Evolutionary conservation across 164 flowering plant species (phyloP).

Genomic region (Annona squamosa): DNA sequence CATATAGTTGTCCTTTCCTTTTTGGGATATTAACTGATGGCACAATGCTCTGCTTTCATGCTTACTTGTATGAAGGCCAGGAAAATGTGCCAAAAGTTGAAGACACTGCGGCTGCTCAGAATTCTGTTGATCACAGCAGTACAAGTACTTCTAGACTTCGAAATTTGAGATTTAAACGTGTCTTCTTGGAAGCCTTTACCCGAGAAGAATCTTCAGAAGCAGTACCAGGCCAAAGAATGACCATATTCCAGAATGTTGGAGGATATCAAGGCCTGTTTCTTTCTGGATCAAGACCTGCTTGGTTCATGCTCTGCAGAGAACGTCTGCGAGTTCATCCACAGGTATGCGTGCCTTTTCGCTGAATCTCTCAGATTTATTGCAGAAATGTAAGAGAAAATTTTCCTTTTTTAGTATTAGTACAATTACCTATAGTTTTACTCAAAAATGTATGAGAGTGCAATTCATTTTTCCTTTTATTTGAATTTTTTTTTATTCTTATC

Average conservation of each 20-base stretch:
- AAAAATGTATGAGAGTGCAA: too few relatives aligned
- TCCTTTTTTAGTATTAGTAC: too few relatives aligned
- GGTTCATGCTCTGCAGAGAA: conserved; percentile 94
- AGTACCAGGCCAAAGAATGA: conserved; percentile 43
- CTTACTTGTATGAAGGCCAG: conserved; percentile 70
- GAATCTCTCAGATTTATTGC: too few relatives aligned
- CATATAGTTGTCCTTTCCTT: conserved; percentile 77
- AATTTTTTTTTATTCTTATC: too few relatives aligned
- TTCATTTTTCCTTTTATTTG: too few relatives aligned
- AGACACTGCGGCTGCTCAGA: conserved; percentile 36
- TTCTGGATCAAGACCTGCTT: conserved; percentile 82
- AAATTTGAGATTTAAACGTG: conserved; percentile 79
- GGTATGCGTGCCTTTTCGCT: conserved; percentile 33
- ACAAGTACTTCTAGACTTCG: conserved; percentile 66
- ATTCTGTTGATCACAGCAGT: conserved; percentile 31
- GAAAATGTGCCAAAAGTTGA: conserved; percentile 58
- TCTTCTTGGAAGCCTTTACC: conserved; percentile 55
- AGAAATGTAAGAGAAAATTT: too few relatives aligned
- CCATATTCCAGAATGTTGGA: conserved; percentile 70
- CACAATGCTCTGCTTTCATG: conserved; percentile 89
- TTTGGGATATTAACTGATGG: conserved; percentile 86
- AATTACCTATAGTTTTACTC: too few relatives aligned
- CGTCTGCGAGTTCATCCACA: conserved; percentile 95
- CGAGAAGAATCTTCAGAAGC: conserved; percentile 59
- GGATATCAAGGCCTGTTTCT: conserved; percentile 88